Evolutionary conservation across 495 filamentous ascomycete species (phyloP).

Genomic region (Aspergillus saccharolyticus): DNA sequence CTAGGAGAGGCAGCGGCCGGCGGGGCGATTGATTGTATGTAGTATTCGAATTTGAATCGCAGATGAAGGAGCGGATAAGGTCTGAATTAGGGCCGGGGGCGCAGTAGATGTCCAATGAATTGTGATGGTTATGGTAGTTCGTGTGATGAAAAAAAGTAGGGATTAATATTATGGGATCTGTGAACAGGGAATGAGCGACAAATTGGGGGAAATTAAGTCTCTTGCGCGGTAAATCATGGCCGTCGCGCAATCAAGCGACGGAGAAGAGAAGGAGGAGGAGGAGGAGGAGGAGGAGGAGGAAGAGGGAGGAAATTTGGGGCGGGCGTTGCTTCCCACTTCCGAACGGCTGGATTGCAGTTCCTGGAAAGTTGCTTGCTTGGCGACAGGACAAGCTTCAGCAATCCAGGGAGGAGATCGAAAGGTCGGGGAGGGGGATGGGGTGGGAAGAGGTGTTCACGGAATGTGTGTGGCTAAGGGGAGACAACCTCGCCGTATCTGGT

Average conservation of each 20-base stretch:
- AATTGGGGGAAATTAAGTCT: slow-evolving; percentile 6
- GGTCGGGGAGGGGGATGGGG: not conserved
- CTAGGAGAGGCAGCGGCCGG: slow-evolving; percentile 10
- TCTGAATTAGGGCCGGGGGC: slow-evolving; percentile 1
- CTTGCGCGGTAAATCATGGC: slow-evolving; percentile 17
- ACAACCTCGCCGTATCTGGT: not conserved
- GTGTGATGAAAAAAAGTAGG: not conserved
- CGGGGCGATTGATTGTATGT: not conserved
- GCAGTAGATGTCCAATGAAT: not conserved
- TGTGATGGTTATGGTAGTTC: not conserved
- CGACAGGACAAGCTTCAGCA: slow-evolving; percentile 2
- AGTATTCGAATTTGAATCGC: not conserved
- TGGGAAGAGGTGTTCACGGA: not conserved
- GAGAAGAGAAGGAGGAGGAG: slow-evolving; percentile 5
- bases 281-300: not conserved
- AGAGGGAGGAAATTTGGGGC: slow-evolving; percentile 1
- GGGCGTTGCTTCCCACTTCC: not conserved
- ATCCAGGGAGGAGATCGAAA: not conserved
- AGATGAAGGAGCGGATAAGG: slow-evolving; percentile 12
- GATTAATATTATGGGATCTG: slow-evolving; percentile 4
- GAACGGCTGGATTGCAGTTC: not conserved
- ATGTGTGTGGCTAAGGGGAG: not conserved
- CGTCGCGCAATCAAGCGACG: slow-evolving; percentile 7
- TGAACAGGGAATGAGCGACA: slow-evolving; percentile 13
- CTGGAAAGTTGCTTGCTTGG: not conserved